Conservation (phyloP, 768 basidiomycete species). For the Clitopilus passeckerianus region DNA sequence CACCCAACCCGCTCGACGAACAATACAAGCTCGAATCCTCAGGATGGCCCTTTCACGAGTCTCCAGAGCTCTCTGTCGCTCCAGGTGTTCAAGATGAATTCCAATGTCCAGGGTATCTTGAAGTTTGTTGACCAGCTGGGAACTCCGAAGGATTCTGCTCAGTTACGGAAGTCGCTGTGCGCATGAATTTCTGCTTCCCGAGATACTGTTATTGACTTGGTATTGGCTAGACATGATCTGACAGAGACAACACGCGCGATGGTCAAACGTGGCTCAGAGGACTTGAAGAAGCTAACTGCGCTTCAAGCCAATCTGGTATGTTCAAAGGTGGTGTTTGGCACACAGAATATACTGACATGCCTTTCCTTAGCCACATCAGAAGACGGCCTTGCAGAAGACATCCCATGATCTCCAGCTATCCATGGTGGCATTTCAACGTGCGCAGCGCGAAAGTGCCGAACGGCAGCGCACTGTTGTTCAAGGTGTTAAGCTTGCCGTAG, state of each 20-base stretch:
- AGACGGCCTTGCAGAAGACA: constrained; percentile 85
- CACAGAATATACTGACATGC: not conserved
- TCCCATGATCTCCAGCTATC: constrained; percentile 91
- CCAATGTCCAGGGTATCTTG: constrained; percentile 93
- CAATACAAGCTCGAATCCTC: constrained; percentile 33
- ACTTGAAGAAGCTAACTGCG: constrained; percentile 82
- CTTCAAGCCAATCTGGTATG: constrained; percentile 57
- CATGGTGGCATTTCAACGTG: constrained; percentile 86
- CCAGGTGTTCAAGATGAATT: constrained; percentile 98
- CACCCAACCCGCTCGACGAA: constrained; percentile 29
- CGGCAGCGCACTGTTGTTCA: constrained; percentile 87
- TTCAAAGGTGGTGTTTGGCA: not conserved
- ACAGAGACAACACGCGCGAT: constrained; percentile 93
- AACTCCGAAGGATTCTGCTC: constrained; percentile 72
- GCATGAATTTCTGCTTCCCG: constrained; percentile 23
- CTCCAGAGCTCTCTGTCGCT: constrained; percentile 80
- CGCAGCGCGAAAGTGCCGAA: constrained; percentile 87
- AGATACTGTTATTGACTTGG: constrained; percentile 2
- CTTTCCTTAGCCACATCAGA: constrained; percentile 61
- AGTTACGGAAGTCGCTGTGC: constrained; percentile 80
- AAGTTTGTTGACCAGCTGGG: constrained; percentile 97
- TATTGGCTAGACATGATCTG: constrained; percentile 70
- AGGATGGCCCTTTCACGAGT: constrained; percentile 71
- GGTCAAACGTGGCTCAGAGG: constrained; percentile 91
- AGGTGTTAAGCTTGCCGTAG: constrained; percentile 78